phyloP scores from a whole-genome alignment of 2,329 filamentous ascomycete genomes.

The Endoconidiophora laricicola region DNA sequence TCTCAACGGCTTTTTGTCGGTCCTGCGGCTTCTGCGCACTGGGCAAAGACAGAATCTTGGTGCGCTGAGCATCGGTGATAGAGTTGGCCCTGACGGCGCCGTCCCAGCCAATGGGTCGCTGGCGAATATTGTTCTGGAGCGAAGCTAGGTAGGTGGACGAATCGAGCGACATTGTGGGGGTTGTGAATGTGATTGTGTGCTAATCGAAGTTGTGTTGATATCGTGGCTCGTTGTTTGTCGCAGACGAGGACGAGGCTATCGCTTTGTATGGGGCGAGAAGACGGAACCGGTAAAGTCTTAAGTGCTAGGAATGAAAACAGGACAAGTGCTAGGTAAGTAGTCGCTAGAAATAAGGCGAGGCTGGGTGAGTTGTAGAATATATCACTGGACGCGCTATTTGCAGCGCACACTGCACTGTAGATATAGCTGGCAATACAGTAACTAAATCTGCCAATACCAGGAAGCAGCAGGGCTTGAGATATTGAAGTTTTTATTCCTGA shows the following conservation, averaged over 20 bases:
- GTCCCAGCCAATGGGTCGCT: slow-evolving; percentile 93
- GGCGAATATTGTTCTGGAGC: slow-evolving; percentile 92
- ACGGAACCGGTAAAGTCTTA: not conserved
- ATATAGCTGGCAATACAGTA: too few species aligned
- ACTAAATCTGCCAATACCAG: too few species aligned
- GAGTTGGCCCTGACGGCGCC: slow-evolving; percentile 85
- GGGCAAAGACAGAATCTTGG: slow-evolving; percentile 91
- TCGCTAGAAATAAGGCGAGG: too few species aligned
- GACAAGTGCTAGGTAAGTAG: too few species aligned
- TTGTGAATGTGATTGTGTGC: not conserved
- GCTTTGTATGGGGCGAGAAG: slow-evolving; percentile 2
- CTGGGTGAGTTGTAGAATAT: too few species aligned
- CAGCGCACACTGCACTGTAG: too few species aligned
- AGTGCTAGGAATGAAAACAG: too few species aligned
- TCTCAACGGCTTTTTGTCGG: slow-evolving; percentile 65
- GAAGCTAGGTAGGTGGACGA: slow-evolving; percentile 72
- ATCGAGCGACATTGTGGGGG: slow-evolving; percentile 61
- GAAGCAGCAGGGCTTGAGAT: too few species aligned
- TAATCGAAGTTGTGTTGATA: not conserved
- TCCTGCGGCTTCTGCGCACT: slow-evolving; percentile 80
- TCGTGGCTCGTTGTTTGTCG: not conserved
- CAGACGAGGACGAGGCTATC: slow-evolving; percentile 6
- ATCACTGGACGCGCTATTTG: too few species aligned
- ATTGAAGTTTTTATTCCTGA: too few species aligned
- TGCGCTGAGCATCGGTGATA: slow-evolving; percentile 83